Percentiles rank a stretch among this genome's conserved stretches.
Conservation (phyloP, 805 yeast genomes). For the Saccharomycopsis capsularis region DNA sequence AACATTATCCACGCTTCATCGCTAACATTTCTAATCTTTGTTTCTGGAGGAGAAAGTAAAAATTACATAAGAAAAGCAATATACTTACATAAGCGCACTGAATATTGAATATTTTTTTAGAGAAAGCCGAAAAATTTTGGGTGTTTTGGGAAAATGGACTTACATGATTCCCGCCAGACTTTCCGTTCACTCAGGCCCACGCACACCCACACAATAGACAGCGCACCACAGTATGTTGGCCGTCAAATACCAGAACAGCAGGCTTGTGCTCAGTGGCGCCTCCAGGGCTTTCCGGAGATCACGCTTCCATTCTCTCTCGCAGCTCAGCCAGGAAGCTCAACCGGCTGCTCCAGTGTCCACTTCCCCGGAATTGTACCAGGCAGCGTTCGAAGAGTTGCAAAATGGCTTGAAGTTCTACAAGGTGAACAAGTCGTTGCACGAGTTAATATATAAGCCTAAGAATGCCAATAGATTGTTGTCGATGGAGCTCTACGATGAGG, state of each 20-base stretch:
- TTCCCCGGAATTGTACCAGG: background rate
- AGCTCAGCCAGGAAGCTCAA: background rate
- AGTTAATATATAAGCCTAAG: slow-evolving; percentile 35
- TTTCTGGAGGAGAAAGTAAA: too few species aligned
- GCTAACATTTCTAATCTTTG: too few species aligned
- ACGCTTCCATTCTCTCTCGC: background rate
- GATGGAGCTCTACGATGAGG: slow-evolving; percentile 35
- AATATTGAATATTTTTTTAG: too few species aligned
- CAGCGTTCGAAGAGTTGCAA: slow-evolving; percentile 22
- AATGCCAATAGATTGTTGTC: slow-evolving; percentile 33
- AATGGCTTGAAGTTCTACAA: slow-evolving; percentile 31
- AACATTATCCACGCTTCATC: too few species aligned
- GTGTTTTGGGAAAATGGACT: too few species aligned
- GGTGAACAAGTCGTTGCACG: slow-evolving; percentile 30
- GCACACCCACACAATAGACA: too few species aligned
- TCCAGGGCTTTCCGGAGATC: background rate
- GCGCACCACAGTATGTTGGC: too few species aligned
- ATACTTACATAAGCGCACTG: too few species aligned
- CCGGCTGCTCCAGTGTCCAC: background rate
- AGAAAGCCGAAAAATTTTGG: too few species aligned
- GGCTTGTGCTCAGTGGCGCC: background rate
- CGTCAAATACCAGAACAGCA: background rate
- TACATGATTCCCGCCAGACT: too few species aligned
- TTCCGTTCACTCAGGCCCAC: too few species aligned
- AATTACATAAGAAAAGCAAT: too few species aligned